phyloP scores from a whole-genome alignment of 2,329 filamentous ascomycete species.

The Arthrinium phaeospermum region DNA sequence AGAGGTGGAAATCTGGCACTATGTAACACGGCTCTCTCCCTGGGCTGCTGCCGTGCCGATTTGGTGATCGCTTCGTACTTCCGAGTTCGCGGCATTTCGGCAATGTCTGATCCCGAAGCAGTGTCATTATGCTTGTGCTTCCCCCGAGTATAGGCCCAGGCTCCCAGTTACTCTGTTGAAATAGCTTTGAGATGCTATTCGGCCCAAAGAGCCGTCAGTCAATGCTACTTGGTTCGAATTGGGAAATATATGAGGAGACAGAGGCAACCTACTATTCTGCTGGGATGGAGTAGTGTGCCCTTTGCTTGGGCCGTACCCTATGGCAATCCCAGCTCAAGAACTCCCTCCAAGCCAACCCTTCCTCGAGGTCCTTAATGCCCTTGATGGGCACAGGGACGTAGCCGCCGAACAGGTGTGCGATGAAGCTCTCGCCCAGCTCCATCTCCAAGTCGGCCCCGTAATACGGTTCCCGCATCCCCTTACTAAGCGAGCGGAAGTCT shows the following conservation, averaged over 20 bases:
- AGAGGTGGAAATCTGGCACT: conserved; percentile 35
- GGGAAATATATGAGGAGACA: neutral
- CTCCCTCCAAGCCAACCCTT: conserved; percentile 40
- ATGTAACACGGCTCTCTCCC: conserved; percentile 25
- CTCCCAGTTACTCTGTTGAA: conserved; percentile 27
- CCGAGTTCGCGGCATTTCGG: neutral
- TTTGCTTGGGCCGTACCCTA: conserved; percentile 37
- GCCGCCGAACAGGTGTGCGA: conserved; percentile 41
- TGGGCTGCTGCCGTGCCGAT: conserved; percentile 12
- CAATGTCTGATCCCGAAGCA: neutral
- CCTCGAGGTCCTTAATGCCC: conserved; percentile 22
- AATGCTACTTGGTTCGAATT: neutral
- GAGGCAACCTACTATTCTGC: conserved; percentile 37
- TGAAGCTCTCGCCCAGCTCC: conserved; percentile 43
- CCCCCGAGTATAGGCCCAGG: neutral
- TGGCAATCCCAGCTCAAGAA: conserved; percentile 40
- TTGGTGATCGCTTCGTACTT: neutral
- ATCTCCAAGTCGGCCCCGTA: conserved; percentile 44
- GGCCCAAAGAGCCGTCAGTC: conserved; percentile 10
- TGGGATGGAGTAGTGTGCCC: conserved; percentile 41
- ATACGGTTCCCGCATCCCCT: conserved; percentile 38
- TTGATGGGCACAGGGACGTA: conserved; percentile 40
- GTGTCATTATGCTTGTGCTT: neutral
- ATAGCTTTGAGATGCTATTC: conserved; percentile 33
- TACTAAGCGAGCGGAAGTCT: conserved; percentile 35